Evolutionary conservation across 1,284 basidiomycete genomes (phyloP).

Genomic region (Wolfiporia cocos): DNA sequence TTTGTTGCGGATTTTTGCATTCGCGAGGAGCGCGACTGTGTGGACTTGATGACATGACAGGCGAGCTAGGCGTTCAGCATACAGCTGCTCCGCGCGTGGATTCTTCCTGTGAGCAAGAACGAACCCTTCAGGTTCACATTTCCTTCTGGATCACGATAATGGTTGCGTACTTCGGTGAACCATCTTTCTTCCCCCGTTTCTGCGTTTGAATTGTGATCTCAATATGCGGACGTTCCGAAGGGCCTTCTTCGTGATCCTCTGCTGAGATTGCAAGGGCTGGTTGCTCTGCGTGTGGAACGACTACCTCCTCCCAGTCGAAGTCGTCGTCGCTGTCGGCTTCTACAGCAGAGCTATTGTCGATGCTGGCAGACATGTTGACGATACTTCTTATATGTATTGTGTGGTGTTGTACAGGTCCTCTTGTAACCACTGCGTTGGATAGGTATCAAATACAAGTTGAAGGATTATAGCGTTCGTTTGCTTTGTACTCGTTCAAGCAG

Average conservation of each 20-base stretch:
- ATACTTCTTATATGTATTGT: no score
- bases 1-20: conserved; percentile 72
- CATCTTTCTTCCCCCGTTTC: conserved; percentile 29
- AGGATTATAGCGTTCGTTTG: no score
- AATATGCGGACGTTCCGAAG: conserved; percentile 27
- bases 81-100: conserved; percentile 33
- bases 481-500: no score
- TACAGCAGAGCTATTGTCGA: conserved; percentile 7
- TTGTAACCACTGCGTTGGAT: no score
- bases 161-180: conserved; percentile 22
- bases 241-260: conserved; percentile 14
- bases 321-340: conserved; percentile 33
- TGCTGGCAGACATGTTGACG: neutral
- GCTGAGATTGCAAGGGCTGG: conserved; percentile 3
- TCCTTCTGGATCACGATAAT: neutral
- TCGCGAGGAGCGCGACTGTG: conserved; percentile 73
- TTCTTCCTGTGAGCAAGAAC: conserved; percentile 34
- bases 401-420: no score
- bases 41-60: conserved; percentile 86
- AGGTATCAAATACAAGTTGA: no score
- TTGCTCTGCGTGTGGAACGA: conserved; percentile 21
- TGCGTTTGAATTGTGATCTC: conserved; percentile 55
- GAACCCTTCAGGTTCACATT: neutral
- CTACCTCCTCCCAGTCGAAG: conserved; percentile 39
- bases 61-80: conserved; percentile 65